Base-by-base conservation (phyloP, 78 protist genomes). In the Tieghemostelium lacteum region DNA sequence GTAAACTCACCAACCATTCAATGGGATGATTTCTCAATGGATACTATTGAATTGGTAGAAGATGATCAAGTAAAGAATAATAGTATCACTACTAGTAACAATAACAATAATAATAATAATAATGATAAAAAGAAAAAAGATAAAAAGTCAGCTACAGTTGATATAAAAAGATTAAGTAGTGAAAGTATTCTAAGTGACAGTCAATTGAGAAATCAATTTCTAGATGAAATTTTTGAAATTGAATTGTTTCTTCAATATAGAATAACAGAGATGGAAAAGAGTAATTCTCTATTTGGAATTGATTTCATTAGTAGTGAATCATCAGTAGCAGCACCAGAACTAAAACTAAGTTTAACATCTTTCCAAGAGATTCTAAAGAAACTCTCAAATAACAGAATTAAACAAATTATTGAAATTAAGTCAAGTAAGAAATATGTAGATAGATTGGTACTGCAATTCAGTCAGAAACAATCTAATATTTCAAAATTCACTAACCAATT, bases 1-100 rank as follows among this genome's bases (percentile, higher is more conserved):
- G 40, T 62, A 19, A 55, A n/a, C 17, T 34, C 73, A 2, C 50
- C 12, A 65, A 28, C 22, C 12, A 67, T 80, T 33, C 40, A 71
- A 29, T 31, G 63, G 61, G 88, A 80, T 67, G 88, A 80, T 58
- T 80, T 80, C 28, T 80, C 88, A 37, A 80, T 80, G 88, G 76
- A 80, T 40, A 49, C 65, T 22, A 80, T 80, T 55, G 88, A 80
- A 64, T 55, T 80, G 1, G 70, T 80, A 29, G n/a, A 20, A 62
- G 37, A 24, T 26, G 50, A 31, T n/a, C 36, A 36, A 8, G 72
- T 34, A 0, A 42, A 37, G 24, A 73, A 54, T 58, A 26, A 57
- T 36, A 36, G 28, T 61, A 14, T 4, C 52, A 28, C 4, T 45
- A 49, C n/a, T 10, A 12, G 12, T 26, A 19, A 1, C 31, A 16